Evolutionary conservation across 805 yeast species (phyloP), one percentile per base, ranked within the genome.

Genomic region (Teunomyces tritomae): DNA sequence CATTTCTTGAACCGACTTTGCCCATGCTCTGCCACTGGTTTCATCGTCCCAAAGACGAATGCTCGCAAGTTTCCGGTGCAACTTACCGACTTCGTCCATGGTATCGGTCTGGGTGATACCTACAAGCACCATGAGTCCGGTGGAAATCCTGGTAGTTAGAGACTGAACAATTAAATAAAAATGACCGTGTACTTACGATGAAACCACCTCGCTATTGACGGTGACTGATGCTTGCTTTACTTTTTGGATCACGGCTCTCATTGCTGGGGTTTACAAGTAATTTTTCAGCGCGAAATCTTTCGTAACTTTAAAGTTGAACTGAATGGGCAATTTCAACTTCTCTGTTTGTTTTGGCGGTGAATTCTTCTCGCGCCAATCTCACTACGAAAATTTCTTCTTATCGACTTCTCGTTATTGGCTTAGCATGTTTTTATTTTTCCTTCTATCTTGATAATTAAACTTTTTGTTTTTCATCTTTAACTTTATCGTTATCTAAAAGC

Each of bases 221-320:
- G 89, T 80, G 0, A 94, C 99, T 0, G 96, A 85, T 0, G 97
- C 98, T 41, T 79, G 76, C 51, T 86, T 87, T 5, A 92, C 98
- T 59, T 87, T 82, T 62, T 94, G 99, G 29, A 94, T 80, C 1
- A 94, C 96, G 3, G 91, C 89, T 63, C 83, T 85, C 99, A 92
- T 92, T 33, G 10, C 5, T 8, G 1, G 11, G 1, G 11, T 6
- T n/a, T n/a, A 30, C 13, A 4, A 7, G n/a, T 14, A 34, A 14
- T 17, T 34, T 34, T 34, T 24, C n/a, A 10, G 17, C n/a, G 14
- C 5, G 17, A 13, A 13, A 8, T 33, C 14, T 33, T 20, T 33
- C n/a, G 16, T 14, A 28, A 14, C 13, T 28, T 40, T 20, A 11
- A 2, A 9, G 30, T 39, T 24, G 9, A 26, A 26, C 13, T 5